Evolutionary conservation across 208 protist species (phyloP), one percentile per base, ranked within the genome.

Genomic region (Wallacemonas collosoma): DNA sequence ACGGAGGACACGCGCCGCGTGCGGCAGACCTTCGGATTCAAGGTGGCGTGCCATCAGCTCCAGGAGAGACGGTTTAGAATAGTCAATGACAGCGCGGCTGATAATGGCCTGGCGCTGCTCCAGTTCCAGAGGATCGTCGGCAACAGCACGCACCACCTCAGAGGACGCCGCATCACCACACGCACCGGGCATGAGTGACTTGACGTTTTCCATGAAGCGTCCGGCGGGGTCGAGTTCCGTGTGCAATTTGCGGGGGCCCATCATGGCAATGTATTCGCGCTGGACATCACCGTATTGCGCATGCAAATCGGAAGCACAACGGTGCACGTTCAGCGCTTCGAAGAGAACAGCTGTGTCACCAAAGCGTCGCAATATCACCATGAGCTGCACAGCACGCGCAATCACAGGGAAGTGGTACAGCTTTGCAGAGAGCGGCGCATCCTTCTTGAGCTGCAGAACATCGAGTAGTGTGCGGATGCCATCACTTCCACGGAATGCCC

Each of bases 121-220:
- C 43, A 93, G 85, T 68, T 96, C 89, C 9, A 87, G 54, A 48
- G 85, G 75, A 78, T 85, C 77, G 1, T 76, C 14, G 76, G 79
- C 54, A 56, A 75, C 57, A 80, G 79, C 12, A 74, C 74, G 6
- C 57, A 83, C 78, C 45, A 74, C 75, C 56, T 85, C 79, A 4
- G 67, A 56, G 60, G 82, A 74, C 72, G 76, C 88, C 2, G 73
- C 72, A 3, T 84, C 80, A 56, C 85, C 87, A 79, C 80, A 84
- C 73, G 65, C 71, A 17, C 73, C 72, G 7, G 72, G 67, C 48
- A 92, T 75, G 68, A 95, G 86, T 36, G 75, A 86, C 55, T 93
- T 89, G 17, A 90, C 77, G 71, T 96, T 92, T 54, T 94, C 85
- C 83, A 94, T 90, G 67, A 96, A 96, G 40, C 85, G 80, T 4